phyloP scores from a whole-genome alignment of 768 basidiomycete genomes.

The Pulveroboletus sp. region DNA sequence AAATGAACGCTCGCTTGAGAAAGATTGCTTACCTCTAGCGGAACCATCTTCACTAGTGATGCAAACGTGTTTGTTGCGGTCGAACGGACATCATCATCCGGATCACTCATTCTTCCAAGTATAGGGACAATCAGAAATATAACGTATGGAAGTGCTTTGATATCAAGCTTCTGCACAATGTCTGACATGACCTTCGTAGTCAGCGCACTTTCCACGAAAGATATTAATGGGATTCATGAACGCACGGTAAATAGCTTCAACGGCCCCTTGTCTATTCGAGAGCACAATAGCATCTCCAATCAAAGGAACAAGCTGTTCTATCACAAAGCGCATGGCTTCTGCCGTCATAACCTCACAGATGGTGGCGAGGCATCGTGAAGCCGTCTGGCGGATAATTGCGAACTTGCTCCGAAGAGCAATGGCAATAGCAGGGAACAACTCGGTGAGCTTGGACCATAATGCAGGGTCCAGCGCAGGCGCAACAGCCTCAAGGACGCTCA shows the following conservation, averaged over 20 bases:
- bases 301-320: slow-evolving; percentile 76
- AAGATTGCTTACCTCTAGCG: slow-evolving; percentile 68
- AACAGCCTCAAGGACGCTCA: slow-evolving; percentile 84
- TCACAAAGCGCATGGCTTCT: slow-evolving; percentile 85
- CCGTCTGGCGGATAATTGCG: slow-evolving; percentile 85
- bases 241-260: slow-evolving; percentile 89
- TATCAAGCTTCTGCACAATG: slow-evolving; percentile 85
- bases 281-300: slow-evolving; percentile 73
- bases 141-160: slow-evolving; percentile 93
- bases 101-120: slow-evolving; percentile 95
- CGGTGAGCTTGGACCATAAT: slow-evolving; percentile 63
- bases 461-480: slow-evolving; percentile 67
- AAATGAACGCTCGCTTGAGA: not conserved
- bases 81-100: slow-evolving; percentile 85
- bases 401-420: slow-evolving; percentile 79
- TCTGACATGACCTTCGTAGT: slow-evolving; percentile 43
- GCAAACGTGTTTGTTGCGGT: slow-evolving; percentile 98
- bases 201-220: slow-evolving; percentile 2
- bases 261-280: slow-evolving; percentile 80
- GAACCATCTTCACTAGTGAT: slow-evolving; percentile 96
- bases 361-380: slow-evolving; percentile 82
- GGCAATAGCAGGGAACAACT: slow-evolving; percentile 72
- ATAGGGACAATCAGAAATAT: slow-evolving; percentile 96
- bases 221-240: slow-evolving; percentile 13
- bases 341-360: slow-evolving; percentile 82